phyloP scores from a whole-genome alignment of 768 basidiomycete species.

The Dioszegia crocea region DNA sequence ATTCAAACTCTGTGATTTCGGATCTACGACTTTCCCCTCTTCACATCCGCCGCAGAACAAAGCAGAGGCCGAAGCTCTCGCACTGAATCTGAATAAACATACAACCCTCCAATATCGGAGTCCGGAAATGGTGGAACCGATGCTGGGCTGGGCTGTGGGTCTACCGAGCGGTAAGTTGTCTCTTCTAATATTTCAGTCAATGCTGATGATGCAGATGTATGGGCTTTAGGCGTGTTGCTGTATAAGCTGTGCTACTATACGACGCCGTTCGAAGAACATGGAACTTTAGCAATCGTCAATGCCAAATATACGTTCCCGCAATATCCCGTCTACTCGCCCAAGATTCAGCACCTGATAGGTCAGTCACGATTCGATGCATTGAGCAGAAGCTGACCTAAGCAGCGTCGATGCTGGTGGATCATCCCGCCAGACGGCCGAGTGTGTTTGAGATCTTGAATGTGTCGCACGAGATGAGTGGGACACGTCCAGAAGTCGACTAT shows the following conservation, averaged over 20 bases:
- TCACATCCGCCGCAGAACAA: conserved; percentile 67
- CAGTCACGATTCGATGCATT: conserved; percentile 10
- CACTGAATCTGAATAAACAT: conserved; percentile 85
- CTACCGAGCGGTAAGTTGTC: conserved; percentile 44
- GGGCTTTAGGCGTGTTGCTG: conserved; percentile 92
- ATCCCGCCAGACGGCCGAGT: conserved; percentile 76
- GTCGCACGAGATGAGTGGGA: conserved; percentile 82
- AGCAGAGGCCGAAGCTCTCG: conserved; percentile 79
- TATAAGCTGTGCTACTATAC: conserved; percentile 99
- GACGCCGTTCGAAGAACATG: conserved; percentile 97
- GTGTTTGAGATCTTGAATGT: conserved; percentile 79
- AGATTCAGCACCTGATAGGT: conserved; percentile 82
- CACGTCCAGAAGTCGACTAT: conserved; percentile 74
- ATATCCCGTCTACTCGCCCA: conserved; percentile 77
- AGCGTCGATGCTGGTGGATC: conserved; percentile 92
- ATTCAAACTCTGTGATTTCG: conserved; percentile 97
- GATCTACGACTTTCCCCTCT: conserved; percentile 75
- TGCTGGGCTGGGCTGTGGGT: conserved; percentile 46
- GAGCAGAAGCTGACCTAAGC: conserved; percentile 3
- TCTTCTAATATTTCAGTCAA: neutral
- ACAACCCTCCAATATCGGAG: conserved; percentile 96
- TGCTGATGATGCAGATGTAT: conserved; percentile 61
- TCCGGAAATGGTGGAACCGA: conserved; percentile 91
- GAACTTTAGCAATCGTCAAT: conserved; percentile 90
- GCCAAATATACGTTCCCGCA: conserved; percentile 90